These are phyloP conservation scores for Solanum chacoense DNA, from an alignment of 305 asterid genomes.

Conservation along the genomic window DNA sequence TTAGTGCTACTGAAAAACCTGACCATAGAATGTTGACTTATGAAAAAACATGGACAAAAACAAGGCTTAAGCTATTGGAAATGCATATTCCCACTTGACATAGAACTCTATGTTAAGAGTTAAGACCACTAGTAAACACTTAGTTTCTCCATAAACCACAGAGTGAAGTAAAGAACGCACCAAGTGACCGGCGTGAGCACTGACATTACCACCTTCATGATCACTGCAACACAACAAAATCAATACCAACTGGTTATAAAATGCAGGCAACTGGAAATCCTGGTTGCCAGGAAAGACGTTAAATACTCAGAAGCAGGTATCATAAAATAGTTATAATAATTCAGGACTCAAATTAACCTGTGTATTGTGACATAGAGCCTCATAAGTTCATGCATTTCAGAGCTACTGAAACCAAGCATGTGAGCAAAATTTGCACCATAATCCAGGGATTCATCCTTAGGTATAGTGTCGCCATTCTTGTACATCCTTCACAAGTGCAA, in stretches of 20 bases:
- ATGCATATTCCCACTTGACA: neutral
- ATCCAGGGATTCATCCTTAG: constrained; percentile 64
- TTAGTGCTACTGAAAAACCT: neutral
- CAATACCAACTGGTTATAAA: neutral
- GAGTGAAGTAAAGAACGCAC: constrained; percentile 30
- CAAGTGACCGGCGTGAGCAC: constrained; percentile 93
- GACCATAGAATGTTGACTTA: neutral
- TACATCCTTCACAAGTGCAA: constrained; percentile 47
- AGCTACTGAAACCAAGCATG: constrained; percentile 83
- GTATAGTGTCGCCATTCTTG: constrained; percentile 56
- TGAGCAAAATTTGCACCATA: constrained; percentile 80
- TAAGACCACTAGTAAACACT: neutral
- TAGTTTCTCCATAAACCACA: neutral
- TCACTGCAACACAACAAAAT: constrained; percentile 36
- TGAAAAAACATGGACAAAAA: neutral
- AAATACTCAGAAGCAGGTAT: neutral
- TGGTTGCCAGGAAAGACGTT: neutral
- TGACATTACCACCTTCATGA: constrained; percentile 95
- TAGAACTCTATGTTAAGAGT: neutral
- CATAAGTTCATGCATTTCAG: constrained; percentile 94
- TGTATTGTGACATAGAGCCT: constrained; percentile 94
- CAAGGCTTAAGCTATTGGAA: neutral
- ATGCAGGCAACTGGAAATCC: neutral
- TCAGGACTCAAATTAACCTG: constrained; percentile 22
- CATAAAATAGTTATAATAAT: neutral